Percentiles rank a stretch among this genome's conserved stretches.
Conservation (phyloP, 1,139 yeast species). For the Yarrowia galli region DNA sequence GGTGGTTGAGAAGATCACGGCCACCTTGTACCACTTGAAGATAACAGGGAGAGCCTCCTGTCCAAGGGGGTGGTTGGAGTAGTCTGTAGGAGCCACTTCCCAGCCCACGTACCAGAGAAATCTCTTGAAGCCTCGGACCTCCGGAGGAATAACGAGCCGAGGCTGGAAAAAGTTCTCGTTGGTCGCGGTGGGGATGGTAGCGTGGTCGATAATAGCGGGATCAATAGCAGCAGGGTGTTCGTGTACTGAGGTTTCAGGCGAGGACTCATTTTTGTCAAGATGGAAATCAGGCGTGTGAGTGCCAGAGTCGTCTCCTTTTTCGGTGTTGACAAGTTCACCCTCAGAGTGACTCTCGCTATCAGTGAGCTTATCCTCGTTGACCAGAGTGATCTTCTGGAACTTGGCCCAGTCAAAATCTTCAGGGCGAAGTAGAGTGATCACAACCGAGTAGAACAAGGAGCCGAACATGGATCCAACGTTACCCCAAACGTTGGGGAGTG, state of each 20-base stretch:
- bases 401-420: conserved; percentile 71
- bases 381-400: conserved; percentile 57
- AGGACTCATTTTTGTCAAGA: conserved; percentile 4
- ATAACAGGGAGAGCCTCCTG: conserved; percentile 40
- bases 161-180: conserved; percentile 29
- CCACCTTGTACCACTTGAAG: conserved; percentile 47
- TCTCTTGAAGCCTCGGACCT: conserved; percentile 39
- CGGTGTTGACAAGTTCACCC: neutral
- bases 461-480: conserved; percentile 80
- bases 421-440: conserved; percentile 67
- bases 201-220: neutral
- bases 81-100: conserved; percentile 41
- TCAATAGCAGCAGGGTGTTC: neutral
- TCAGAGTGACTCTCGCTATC: conserved; percentile 10
- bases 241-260: conserved; percentile 15
- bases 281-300: neutral
- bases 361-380: conserved; percentile 42
- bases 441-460: conserved; percentile 72
- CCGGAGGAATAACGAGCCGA: conserved; percentile 38
- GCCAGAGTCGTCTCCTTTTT: neutral
- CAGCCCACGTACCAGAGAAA: conserved; percentile 40
- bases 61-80: conserved; percentile 42
- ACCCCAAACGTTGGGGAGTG: conserved; percentile 85
- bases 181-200: neutral
- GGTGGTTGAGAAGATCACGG: conserved; percentile 50